Evolutionary conservation across 495 filamentous ascomycete genomes (phyloP).

Genomic region (Aspergillus campestris): DNA sequence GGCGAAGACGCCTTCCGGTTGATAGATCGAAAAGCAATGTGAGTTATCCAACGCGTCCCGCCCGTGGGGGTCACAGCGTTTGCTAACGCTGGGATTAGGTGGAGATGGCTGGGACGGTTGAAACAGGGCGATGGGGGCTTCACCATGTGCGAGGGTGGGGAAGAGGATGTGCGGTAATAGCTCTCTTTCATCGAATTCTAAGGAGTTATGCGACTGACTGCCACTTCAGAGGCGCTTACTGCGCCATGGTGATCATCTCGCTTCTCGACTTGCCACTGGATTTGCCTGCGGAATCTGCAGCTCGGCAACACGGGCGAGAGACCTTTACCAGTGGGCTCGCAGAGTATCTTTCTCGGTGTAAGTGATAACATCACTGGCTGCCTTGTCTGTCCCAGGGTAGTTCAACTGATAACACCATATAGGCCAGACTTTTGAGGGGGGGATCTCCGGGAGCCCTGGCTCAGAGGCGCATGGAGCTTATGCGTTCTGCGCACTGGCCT

Average conservation of each 20-base stretch:
- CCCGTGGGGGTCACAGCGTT: constrained; percentile 1
- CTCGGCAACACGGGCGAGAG: constrained; percentile 34
- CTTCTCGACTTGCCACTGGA: constrained; percentile 75
- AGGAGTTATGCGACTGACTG: constrained; percentile 8
- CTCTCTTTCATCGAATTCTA: background rate
- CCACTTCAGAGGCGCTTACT: constrained; percentile 69
- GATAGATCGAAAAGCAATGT: constrained; percentile 73
- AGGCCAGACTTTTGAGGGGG: constrained; percentile 94
- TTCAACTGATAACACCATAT: constrained; percentile 6
- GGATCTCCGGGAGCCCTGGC: constrained; percentile 72
- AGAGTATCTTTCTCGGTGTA: constrained; percentile 77
- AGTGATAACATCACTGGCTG: constrained; percentile 14
- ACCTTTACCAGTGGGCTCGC: constrained; percentile 59
- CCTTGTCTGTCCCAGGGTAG: background rate
- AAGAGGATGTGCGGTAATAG: constrained; percentile 79
- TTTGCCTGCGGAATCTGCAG: constrained; percentile 54
- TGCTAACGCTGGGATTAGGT: constrained; percentile 37
- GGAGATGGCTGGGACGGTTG: constrained; percentile 75
- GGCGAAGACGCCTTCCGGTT: constrained; percentile 62
- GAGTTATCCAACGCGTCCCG: constrained; percentile 18
- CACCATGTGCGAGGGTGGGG: constrained; percentile 67
- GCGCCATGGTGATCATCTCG: constrained; percentile 71
- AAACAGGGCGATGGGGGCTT: constrained; percentile 85
- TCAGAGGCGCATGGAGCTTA: constrained; percentile 93
- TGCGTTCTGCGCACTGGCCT: constrained; percentile 88